A percentile compares a stretch with the other conserved stretches of the same genome.
These are phyloP conservation scores for Agaricus blazei DNA, from an alignment of 768 basidiomycete genomes.

Conservation along the genomic window DNA sequence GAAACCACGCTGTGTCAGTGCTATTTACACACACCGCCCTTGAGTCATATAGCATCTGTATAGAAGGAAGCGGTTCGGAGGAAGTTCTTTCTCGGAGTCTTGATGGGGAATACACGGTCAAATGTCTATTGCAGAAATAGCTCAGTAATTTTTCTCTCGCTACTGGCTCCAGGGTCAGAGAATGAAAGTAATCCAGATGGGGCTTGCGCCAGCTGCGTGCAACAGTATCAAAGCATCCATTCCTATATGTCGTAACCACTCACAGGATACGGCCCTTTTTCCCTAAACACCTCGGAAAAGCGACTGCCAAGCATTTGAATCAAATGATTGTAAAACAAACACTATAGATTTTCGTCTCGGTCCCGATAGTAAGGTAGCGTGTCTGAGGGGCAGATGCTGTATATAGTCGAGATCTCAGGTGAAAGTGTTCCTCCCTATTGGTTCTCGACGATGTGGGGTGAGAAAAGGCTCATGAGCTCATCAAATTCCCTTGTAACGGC, in stretches of 20 bases:
- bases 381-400: too few species aligned
- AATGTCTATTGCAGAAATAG: background rate
- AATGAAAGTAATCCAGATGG: background rate
- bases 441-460: background rate
- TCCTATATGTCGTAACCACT: too few species aligned
- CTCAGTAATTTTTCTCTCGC: constrained; percentile 3
- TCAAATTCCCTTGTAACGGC: too few species aligned
- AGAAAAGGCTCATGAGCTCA: background rate
- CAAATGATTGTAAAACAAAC: background rate
- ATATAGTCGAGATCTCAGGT: background rate
- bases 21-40: too few species aligned
- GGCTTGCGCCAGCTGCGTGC: background rate
- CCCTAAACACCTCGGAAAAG: background rate
- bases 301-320: background rate
- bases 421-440: background rate
- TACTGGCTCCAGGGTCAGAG: background rate
- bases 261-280: too few species aligned
- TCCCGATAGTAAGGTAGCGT: background rate
- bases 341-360: background rate
- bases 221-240: too few species aligned
- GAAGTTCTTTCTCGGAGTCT: constrained; percentile 1
- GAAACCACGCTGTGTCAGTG: too few species aligned
- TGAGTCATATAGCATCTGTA: background rate
- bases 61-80: background rate
- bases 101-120: background rate